Percentiles rank a stretch among this genome's conserved stretches.
phyloP scores from a whole-genome alignment of 2,329 filamentous ascomycete species.

The Claviceps humidiphila region DNA sequence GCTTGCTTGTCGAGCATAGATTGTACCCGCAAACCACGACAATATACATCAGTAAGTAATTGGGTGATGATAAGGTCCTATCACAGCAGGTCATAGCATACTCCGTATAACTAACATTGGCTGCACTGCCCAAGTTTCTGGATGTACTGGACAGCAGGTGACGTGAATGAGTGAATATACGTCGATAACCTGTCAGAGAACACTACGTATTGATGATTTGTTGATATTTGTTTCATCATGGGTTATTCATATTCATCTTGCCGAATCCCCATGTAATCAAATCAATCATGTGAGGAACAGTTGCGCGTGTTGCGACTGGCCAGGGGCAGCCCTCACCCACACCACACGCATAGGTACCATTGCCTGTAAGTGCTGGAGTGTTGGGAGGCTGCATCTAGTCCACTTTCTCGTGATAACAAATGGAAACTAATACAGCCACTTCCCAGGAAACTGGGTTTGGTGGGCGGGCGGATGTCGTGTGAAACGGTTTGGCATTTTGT shows the following conservation, averaged over 20 bases:
- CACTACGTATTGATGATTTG: neutral
- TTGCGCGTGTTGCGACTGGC: neutral
- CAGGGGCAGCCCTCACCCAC: neutral
- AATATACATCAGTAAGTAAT: too few relatives aligned
- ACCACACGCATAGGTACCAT: too few relatives aligned
- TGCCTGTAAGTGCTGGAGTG: neutral
- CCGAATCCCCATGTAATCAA: neutral
- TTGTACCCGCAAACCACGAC: neutral
- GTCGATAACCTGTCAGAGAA: neutral
- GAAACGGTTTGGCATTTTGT: neutral
- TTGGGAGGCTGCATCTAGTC: neutral
- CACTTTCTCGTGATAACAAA: neutral
- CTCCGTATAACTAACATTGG: neutral
- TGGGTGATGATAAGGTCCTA: neutral
- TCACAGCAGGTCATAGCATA: neutral
- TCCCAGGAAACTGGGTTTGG: constrained; percentile 1
- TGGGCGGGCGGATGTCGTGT: neutral
- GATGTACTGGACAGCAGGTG: too few relatives aligned
- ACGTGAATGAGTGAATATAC: too few relatives aligned
- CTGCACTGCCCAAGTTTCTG: neutral
- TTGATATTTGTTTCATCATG: neutral
- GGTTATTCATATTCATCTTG: neutral
- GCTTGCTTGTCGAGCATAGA: neutral
- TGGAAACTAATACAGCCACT: neutral
- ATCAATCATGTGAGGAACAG: neutral